Evolutionary conservation across 306 rosid species (phyloP).

Genomic region (Ammopiptanthus mongolicus): DNA sequence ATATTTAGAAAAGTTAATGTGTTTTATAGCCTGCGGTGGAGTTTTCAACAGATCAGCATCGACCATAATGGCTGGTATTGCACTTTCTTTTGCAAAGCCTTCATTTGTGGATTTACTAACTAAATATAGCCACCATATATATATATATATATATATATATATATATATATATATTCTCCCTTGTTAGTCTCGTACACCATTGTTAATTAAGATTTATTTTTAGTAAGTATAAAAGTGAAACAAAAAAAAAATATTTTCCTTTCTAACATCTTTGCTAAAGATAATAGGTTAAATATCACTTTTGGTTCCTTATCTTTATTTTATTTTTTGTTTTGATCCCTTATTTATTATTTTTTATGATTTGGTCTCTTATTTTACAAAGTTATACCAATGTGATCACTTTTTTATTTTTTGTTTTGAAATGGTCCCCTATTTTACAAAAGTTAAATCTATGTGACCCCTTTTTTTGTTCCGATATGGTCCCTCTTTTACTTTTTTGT

Average conservation of each 20-base stretch:
- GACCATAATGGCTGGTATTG: not conserved
- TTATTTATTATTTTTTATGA: too few relatives aligned
- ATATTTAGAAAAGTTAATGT: not conserved
- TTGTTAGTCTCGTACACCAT: not conserved
- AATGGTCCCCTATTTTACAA: too few relatives aligned
- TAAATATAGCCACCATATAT: not conserved
- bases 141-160: too few relatives aligned
- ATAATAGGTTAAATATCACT: too few relatives aligned
- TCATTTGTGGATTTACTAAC: conserved; percentile 22
- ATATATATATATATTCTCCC: not conserved
- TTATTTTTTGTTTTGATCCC: too few relatives aligned
- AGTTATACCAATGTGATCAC: too few relatives aligned
- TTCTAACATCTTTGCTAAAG: not conserved
- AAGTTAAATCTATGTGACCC: too few relatives aligned
- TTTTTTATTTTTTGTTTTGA: too few relatives aligned
- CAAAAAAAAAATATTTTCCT: not conserved
- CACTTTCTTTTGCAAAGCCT: not conserved
- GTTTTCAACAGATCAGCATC: not conserved
- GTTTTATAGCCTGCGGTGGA: not conserved
- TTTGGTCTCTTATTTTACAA: too few relatives aligned
- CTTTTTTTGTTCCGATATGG: too few relatives aligned
- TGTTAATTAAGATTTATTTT: not conserved
- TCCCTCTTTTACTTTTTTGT: too few relatives aligned
- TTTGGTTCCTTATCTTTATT: too few relatives aligned
- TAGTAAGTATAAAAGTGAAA: not conserved